These are phyloP conservation scores for Irpex sp. DNA, from an alignment of 1,284 basidiomycete genomes.

Conservation along the genomic window DNA sequence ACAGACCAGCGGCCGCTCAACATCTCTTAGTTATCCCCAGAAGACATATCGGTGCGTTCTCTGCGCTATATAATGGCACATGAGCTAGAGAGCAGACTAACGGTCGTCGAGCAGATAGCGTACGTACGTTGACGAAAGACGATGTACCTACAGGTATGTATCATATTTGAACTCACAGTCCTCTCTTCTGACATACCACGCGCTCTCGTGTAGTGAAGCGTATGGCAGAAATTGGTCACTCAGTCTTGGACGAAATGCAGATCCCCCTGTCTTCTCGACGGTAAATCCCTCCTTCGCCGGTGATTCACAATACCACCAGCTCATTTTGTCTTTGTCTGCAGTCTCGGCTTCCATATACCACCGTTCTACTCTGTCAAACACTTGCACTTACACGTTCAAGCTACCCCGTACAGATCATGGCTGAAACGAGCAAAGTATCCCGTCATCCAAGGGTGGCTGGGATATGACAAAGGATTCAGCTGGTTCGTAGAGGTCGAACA, in stretches of 20 bases:
- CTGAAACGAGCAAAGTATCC: constrained; percentile 56
- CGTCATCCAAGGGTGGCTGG: constrained; percentile 34
- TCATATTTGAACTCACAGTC: not conserved
- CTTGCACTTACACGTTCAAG: constrained; percentile 78
- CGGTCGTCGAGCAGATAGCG: constrained; percentile 33
- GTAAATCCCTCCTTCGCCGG: constrained; percentile 29
- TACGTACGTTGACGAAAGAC: constrained; percentile 40
- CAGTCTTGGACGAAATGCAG: constrained; percentile 44
- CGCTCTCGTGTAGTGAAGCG: constrained; percentile 42
- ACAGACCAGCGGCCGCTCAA: constrained; percentile 52
- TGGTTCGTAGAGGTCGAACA: constrained; percentile 78
- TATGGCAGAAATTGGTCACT: constrained; percentile 61
- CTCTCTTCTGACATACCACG: not conserved
- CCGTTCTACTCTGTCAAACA: constrained; percentile 80
- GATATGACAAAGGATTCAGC: constrained; percentile 61
- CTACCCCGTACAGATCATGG: constrained; percentile 56
- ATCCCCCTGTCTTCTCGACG: constrained; percentile 39
- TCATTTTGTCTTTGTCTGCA: constrained; percentile 22
- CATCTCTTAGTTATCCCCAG: constrained; percentile 70
- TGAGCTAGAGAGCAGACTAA: not conserved
- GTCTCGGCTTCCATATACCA: constrained; percentile 80
- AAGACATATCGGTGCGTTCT: constrained; percentile 48
- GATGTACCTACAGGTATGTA: constrained; percentile 50
- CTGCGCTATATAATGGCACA: not conserved
- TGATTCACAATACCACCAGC: not conserved